Percentiles rank a stretch among this genome's conserved stretches.
These are phyloP conservation scores for Henckelia pumila DNA, from an alignment of 257 asterid genomes.

Conservation along the genomic window DNA sequence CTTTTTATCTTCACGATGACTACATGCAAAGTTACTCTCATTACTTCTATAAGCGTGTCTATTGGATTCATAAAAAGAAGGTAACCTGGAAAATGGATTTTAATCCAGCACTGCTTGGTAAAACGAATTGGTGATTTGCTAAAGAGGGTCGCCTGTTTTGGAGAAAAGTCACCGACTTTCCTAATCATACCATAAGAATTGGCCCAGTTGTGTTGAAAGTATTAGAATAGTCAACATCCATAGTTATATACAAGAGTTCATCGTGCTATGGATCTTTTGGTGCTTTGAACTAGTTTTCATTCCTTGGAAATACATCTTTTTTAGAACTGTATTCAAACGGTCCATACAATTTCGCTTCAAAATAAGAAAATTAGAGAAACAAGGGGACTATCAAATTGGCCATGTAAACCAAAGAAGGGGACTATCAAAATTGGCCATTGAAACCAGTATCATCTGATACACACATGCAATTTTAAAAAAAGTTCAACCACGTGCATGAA, in stretches of 20 bases:
- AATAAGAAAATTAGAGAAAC: no score
- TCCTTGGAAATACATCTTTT: not conserved
- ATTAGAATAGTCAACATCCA: not conserved
- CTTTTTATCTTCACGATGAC: not conserved
- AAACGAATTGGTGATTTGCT: no score
- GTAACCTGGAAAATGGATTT: no score
- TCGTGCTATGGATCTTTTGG: not conserved
- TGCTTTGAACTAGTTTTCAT: conserved; percentile 2
- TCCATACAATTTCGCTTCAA: not conserved
- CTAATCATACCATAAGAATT: not conserved
- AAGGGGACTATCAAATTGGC: not conserved
- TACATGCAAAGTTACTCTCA: not conserved
- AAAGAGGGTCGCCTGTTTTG: no score
- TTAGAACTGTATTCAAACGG: not conserved
- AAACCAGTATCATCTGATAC: not conserved
- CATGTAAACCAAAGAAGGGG: no score
- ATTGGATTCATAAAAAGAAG: not conserved
- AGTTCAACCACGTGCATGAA: conserved; percentile 10
- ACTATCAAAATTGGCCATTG: not conserved
- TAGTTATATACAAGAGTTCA: conserved; percentile 10
- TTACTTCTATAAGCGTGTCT: not conserved
- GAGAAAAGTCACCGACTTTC: no score
- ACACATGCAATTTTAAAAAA: not conserved
- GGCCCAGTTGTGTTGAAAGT: not conserved
- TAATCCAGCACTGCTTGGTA: no score